Conservation (phyloP, 1,139 yeast genomes). For the Pichia norvegensis region DNA sequence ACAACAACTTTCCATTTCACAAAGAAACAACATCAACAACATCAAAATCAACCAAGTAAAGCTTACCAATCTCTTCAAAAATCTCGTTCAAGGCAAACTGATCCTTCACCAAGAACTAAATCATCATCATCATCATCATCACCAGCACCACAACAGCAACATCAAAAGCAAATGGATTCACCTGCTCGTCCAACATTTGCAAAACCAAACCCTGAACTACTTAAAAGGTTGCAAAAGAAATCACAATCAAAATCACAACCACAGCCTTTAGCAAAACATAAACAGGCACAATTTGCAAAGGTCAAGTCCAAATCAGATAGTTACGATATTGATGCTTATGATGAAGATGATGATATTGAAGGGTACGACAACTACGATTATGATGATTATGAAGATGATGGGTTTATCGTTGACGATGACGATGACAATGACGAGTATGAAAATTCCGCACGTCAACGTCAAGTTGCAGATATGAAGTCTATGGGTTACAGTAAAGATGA, state of each 20-base stretch:
- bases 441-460: slow-evolving; percentile 45
- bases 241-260: neutral
- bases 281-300: too few relatives aligned
- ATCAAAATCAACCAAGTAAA: slow-evolving; percentile 12
- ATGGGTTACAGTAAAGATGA: slow-evolving; percentile 69
- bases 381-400: slow-evolving; percentile 35
- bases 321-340: slow-evolving; percentile 21
- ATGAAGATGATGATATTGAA: slow-evolving; percentile 17
- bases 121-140: neutral
- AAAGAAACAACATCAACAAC: slow-evolving; percentile 7
- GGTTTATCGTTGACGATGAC: slow-evolving; percentile 57
- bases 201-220: slow-evolving; percentile 29
- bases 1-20: slow-evolving; percentile 19
- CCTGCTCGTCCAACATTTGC: slow-evolving; percentile 21
- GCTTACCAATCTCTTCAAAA: slow-evolving; percentile 14
- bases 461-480: slow-evolving; percentile 22
- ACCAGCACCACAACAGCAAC: neutral
- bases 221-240: slow-evolving; percentile 25
- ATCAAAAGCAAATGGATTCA: neutral
- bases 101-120: neutral
- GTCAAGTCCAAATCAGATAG: slow-evolving; percentile 17
- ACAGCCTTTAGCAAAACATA: neutral
- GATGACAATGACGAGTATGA: slow-evolving; percentile 28
- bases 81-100: slow-evolving; percentile 5
- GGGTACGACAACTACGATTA: slow-evolving; percentile 17